phyloP scores from a whole-genome alignment of 768 basidiomycete species.

The Naganishia vishniacii region DNA sequence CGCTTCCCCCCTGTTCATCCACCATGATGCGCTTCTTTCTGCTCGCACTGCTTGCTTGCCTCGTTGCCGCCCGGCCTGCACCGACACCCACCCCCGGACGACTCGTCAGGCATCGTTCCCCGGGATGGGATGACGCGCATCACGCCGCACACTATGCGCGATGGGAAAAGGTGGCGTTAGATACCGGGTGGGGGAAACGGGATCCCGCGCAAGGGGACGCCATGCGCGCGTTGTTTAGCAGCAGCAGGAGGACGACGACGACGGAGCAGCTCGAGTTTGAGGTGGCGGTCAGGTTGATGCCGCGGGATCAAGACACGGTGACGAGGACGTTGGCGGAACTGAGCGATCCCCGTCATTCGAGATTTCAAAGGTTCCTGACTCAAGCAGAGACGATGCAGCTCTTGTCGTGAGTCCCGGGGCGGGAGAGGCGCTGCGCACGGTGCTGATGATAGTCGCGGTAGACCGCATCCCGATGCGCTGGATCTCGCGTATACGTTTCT shows the following conservation, averaged over 20 bases:
- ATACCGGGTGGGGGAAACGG: not conserved
- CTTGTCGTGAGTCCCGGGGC: not conserved
- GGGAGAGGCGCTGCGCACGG: not conserved
- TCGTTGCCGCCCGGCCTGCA: not conserved
- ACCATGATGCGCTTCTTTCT: too few species aligned
- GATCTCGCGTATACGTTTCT: slow-evolving; percentile 1
- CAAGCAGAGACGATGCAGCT: not conserved
- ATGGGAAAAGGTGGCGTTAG: not conserved
- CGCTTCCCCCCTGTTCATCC: too few species aligned
- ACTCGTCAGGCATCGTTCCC: slow-evolving; percentile 2
- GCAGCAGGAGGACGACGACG: too few species aligned
- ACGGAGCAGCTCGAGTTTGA: not conserved
- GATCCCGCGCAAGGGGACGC: not conserved
- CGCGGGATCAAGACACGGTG: not conserved
- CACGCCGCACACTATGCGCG: not conserved
- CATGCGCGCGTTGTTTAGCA: not conserved
- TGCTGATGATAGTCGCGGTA: not conserved
- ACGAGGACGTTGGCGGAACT: not conserved
- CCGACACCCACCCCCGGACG: not conserved
- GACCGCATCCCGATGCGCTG: not conserved
- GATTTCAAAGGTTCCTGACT: not conserved
- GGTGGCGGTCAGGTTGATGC: not conserved
- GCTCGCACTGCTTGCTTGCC: not conserved
- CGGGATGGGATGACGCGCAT: not conserved
- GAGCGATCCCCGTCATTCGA: not conserved